Base-by-base conservation (phyloP, 148 eudicot species). In the Polygonum aviculare region DNA sequence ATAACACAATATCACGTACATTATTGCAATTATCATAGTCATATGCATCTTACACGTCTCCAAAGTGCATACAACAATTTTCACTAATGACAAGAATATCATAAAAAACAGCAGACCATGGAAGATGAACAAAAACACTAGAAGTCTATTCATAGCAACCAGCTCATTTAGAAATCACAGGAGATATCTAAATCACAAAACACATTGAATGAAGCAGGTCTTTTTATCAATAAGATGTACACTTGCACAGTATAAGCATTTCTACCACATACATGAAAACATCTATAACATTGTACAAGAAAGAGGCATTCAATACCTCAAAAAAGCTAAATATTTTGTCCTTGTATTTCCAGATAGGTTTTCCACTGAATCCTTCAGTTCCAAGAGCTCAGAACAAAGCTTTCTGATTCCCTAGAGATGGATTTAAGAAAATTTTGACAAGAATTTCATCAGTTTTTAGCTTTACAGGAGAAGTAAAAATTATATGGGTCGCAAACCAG, bases 291-390 rank as follows among this genome's bases (percentile, higher is more conserved):
- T 0, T 74, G 69, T 57, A 49, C 40, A 80, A 52, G 55, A 31
- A 26, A 26, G 15, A 51, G 19, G 31, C 39, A 65, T 22, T 21
- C 16, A 80, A 54, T 88, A 95, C 99, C 99, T 92, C 69, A 89
- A 81, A 79, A 92, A 92, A 77, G 97, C 94, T 83, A 85, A 87
- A 80, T 90, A 88, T 76, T 95, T 95, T 74, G 94, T 84, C 74
- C 90, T 87, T 11, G 91, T 85, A 81, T 92, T 95, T 60, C 99
- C 95, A 77, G 94, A 89, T 76, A 95, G 83, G 86, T 95, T 89
- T 79, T 95, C 99, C 73, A 90, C 99, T 0, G 99, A 92, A 83
- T 95, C 99, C 87, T 95, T 95, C 77, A 95, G 84, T 87, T 95
- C 97, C 89, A 95, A 79, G 84, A 95, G 92, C 88, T 92, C 96